Percentiles rank a stretch among this genome's conserved stretches.
Conservation (phyloP, 2,329 filamentous ascomycete genomes). For the Botrytis fragariae region DNA sequence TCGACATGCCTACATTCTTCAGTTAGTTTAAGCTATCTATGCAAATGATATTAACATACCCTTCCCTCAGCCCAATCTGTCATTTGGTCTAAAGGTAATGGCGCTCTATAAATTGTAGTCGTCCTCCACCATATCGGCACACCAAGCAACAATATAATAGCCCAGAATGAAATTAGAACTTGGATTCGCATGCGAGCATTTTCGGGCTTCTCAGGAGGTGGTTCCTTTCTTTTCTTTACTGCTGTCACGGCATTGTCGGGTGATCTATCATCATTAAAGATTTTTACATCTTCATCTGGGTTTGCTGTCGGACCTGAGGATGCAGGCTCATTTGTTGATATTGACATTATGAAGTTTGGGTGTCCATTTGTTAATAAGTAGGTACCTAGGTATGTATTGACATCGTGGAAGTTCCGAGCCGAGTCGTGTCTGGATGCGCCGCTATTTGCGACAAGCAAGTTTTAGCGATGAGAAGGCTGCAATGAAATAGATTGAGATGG, state of each 20-base stretch:
- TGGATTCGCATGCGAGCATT: slow-evolving; percentile 66
- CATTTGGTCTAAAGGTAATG: slow-evolving; percentile 82
- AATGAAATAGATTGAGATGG: too few relatives aligned
- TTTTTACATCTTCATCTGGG: slow-evolving; percentile 13
- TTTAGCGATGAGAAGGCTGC: slow-evolving; percentile 2
- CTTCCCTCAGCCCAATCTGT: slow-evolving; percentile 86
- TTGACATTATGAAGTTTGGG: slow-evolving; percentile 26
- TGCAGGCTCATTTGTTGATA: slow-evolving; percentile 24
- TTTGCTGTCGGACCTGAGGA: slow-evolving; percentile 16
- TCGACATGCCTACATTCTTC: slow-evolving; percentile 66
- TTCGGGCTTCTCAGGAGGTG: slow-evolving; percentile 75
- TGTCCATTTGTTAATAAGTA: slow-evolving; percentile 5
- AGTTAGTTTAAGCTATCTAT: slow-evolving; percentile 18
- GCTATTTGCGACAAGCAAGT: not conserved
- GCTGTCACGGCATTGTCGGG: slow-evolving; percentile 32
- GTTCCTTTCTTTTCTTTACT: slow-evolving; percentile 35
- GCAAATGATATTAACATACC: slow-evolving; percentile 49
- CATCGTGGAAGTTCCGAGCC: not conserved
- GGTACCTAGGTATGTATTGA: not conserved
- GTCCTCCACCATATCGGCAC: slow-evolving; percentile 96
- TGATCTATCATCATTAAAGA: slow-evolving; percentile 22
- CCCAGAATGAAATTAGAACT: slow-evolving; percentile 88
- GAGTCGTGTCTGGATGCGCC: not conserved
- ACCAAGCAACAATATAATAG: slow-evolving; percentile 76
- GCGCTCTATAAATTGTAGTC: slow-evolving; percentile 85